A percentile compares a stretch with the other conserved stretches of the same genome.
These are phyloP conservation scores for Haplographium delicatum DNA, from an alignment of 495 filamentous ascomycete species.

Conservation along the genomic window DNA sequence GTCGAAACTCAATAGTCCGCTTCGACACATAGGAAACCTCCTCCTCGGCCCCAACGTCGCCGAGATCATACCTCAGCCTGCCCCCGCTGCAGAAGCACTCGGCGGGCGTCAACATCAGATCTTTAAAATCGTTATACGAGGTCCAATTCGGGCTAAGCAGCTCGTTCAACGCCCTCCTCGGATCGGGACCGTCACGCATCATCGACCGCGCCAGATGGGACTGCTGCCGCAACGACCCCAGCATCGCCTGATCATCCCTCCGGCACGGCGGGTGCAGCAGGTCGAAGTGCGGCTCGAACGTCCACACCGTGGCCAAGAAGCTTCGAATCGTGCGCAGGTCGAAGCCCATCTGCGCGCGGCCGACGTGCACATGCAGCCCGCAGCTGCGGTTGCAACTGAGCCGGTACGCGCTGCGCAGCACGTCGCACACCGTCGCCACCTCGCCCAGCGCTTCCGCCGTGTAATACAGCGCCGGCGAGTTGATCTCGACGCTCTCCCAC, in stretches of 20 bases:
- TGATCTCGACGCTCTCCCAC: background rate
- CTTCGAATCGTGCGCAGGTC: constrained; percentile 24
- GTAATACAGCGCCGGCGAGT: constrained; percentile 1
- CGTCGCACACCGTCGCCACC: background rate
- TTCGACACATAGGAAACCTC: background rate
- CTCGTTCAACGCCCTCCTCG: background rate
- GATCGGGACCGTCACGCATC: background rate
- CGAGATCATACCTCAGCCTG: background rate
- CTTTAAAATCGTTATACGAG: background rate
- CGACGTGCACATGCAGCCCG: constrained; percentile 36
- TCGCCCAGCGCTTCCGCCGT: background rate
- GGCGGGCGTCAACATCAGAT: background rate
- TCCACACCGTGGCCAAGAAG: constrained; percentile 28
- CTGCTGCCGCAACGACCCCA: background rate
- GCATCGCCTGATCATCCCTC: background rate
- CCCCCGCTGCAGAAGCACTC: background rate
- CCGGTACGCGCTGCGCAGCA: constrained; percentile 25
- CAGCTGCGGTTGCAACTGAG: constrained; percentile 28
- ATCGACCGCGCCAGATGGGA: background rate
- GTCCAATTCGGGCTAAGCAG: background rate
- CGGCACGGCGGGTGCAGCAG: constrained; percentile 21
- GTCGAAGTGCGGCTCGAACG: constrained; percentile 32
- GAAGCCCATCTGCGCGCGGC: constrained; percentile 25
- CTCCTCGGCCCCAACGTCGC: background rate
- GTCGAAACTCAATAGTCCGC: constrained; percentile 40